phyloP scores from a whole-genome alignment of 768 basidiomycete species.

The Tephrocybe sp. region DNA sequence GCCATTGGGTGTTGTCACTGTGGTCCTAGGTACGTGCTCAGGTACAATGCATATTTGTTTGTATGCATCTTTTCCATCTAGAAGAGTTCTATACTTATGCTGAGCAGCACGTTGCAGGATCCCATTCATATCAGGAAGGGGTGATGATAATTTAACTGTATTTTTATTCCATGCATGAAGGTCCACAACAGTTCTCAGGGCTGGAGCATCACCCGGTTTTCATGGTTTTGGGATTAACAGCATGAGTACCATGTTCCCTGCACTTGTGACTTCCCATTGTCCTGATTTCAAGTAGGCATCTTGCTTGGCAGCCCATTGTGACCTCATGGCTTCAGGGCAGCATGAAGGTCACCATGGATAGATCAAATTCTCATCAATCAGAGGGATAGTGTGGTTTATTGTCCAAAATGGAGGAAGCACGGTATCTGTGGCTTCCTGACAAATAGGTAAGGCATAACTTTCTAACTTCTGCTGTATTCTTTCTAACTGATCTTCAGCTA shows the following conservation, averaged over 20 bases:
- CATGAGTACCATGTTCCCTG: conserved; percentile 36
- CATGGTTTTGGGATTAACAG: conserved; percentile 24
- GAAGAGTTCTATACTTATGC: conserved; percentile 23
- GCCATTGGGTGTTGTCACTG: conserved; percentile 38
- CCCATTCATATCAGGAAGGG: conserved; percentile 24
- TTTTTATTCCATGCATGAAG: conserved; percentile 34
- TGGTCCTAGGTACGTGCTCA: conserved; percentile 23
- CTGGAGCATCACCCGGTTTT: conserved; percentile 9
- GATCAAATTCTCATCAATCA: conserved; percentile 24
- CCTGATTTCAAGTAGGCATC: conserved; percentile 28
- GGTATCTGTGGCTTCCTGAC: conserved; percentile 25
- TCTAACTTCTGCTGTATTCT: conserved; percentile 16
- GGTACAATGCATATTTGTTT: conserved; percentile 33
- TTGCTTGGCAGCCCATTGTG: conserved; percentile 28
- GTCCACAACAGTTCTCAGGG: conserved; percentile 32
- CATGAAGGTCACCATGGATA: conserved; percentile 34
- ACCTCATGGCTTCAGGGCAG: conserved; percentile 37
- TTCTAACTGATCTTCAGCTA: conserved; percentile 15
- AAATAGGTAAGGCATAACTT: conserved; percentile 24
- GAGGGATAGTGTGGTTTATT: conserved; percentile 41
- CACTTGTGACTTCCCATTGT: conserved; percentile 27
- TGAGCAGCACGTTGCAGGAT: conserved; percentile 21
- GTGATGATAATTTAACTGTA: conserved; percentile 27
- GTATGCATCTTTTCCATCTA: conserved; percentile 36
- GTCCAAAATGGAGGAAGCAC: conserved; percentile 33